Percentiles rank a stretch among this genome's conserved stretches.
These are phyloP conservation scores for Lyophyllum atratum DNA, from an alignment of 768 basidiomycete species.

Conservation along the genomic window DNA sequence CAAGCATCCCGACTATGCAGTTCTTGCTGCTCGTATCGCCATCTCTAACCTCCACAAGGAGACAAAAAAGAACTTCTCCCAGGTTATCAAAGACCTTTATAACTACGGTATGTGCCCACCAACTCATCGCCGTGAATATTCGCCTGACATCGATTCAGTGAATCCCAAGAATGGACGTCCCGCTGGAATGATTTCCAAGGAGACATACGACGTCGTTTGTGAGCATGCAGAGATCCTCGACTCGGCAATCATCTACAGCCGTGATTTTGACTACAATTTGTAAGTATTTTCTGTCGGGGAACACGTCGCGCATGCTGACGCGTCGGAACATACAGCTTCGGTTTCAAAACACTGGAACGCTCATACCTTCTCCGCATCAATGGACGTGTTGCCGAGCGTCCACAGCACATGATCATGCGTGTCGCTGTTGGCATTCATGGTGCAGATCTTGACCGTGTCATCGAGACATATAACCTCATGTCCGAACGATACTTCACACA, in stretches of 20 bases:
- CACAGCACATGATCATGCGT: constrained; percentile 99
- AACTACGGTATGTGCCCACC: constrained; percentile 64
- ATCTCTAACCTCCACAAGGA: constrained; percentile 99
- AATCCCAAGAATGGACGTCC: constrained; percentile 92
- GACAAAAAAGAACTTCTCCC: constrained; percentile 95
- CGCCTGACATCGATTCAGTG: constrained; percentile 43
- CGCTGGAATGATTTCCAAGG: constrained; percentile 89
- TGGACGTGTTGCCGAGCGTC: constrained; percentile 93
- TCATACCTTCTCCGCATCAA: constrained; percentile 95
- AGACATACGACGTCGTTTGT: constrained; percentile 81
- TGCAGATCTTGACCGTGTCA: constrained; percentile 78
- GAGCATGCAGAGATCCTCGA: constrained; percentile 82
- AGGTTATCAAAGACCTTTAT: constrained; percentile 90
- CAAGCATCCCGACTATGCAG: constrained; percentile 96
- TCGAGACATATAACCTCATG: constrained; percentile 96
- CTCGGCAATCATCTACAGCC: constrained; percentile 95
- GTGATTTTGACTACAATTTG: constrained; percentile 98
- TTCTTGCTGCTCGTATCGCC: constrained; percentile 97
- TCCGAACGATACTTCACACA: constrained; percentile 98
- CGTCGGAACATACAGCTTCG: constrained; percentile 60
- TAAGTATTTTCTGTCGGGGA: constrained; percentile 36
- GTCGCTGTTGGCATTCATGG: constrained; percentile 98
- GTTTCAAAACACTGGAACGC: constrained; percentile 99
- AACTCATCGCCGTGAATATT: neutral
- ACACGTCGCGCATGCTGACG: neutral